Conservation (phyloP, 352 stramenopile genomes). For the Globisporangium abappressorium region DNA sequence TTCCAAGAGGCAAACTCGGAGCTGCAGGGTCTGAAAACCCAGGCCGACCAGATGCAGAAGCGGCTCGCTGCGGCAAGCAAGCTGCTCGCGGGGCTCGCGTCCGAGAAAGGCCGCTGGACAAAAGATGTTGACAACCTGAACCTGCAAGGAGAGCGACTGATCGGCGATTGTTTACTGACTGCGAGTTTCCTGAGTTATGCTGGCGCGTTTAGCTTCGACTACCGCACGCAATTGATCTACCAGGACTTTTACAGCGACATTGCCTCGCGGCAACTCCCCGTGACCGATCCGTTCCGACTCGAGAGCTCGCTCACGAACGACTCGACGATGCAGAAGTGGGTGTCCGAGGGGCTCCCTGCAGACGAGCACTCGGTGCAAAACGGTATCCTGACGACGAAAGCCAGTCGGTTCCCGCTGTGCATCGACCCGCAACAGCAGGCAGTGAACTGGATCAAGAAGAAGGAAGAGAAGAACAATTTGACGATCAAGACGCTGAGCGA, state of each 20-base stretch:
- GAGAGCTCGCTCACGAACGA: constrained; percentile 92
- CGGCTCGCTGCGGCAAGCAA: constrained; percentile 90
- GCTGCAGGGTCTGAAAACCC: constrained; percentile 87
- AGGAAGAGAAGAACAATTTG: constrained; percentile 91
- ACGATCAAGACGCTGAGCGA: constrained; percentile 93
- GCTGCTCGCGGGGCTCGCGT: constrained; percentile 89
- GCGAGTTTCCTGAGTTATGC: constrained; percentile 91
- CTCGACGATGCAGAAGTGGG: constrained; percentile 93
- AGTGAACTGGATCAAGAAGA: constrained; percentile 96
- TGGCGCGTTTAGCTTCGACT: constrained; percentile 91
- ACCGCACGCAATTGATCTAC: constrained; percentile 88
- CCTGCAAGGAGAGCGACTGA: constrained; percentile 79
- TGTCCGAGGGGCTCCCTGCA: constrained; percentile 90
- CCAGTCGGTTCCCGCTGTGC: constrained; percentile 92
- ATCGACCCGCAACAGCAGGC: constrained; percentile 96
- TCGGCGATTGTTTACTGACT: constrained; percentile 89
- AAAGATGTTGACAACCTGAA: constrained; percentile 89
- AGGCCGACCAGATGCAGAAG: constrained; percentile 96
- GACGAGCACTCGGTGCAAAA: constrained; percentile 96
- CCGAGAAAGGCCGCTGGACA: constrained; percentile 91
- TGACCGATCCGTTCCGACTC: constrained; percentile 87
- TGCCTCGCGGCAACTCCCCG: constrained; percentile 58
- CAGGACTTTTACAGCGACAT: constrained; percentile 88
- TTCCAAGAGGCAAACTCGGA: constrained; percentile 92
- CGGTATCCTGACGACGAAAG: constrained; percentile 93